Evolutionary conservation across 176 grass and related monocot genomes (phyloP).

Genomic region (Bonia amplexicaulis): DNA sequence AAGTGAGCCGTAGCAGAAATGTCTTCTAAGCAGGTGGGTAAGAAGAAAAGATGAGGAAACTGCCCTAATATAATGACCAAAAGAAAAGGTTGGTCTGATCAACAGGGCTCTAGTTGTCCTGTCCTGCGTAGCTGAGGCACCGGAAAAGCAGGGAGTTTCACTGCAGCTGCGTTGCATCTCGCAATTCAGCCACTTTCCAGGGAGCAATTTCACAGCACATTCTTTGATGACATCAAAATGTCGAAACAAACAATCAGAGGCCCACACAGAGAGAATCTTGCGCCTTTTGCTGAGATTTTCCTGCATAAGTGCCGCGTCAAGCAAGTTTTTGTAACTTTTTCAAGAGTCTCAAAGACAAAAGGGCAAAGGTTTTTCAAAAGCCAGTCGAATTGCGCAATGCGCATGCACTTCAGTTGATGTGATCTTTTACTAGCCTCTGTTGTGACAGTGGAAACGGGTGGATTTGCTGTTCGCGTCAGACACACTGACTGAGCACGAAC

Average conservation of each 20-base stretch:
- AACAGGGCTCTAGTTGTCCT: neutral
- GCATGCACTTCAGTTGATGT: neutral
- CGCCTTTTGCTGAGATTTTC: neutral
- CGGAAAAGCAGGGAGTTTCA: neutral
- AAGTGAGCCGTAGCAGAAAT: neutral
- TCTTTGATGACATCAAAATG: neutral
- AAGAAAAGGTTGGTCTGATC: neutral
- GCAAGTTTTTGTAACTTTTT: neutral
- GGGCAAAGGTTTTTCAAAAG: neutral
- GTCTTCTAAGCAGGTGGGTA: neutral
- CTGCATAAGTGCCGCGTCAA: neutral
- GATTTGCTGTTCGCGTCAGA: no score
- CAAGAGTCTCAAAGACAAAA: neutral
- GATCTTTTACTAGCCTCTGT: neutral
- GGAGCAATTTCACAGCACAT: neutral
- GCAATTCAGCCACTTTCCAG: neutral
- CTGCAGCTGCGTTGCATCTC: neutral
- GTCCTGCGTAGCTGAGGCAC: neutral
- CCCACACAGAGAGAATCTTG: neutral
- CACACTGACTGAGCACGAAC: no score
- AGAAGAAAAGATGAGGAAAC: neutral
- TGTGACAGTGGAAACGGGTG: no score
- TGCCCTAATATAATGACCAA: neutral
- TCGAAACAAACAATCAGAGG: neutral
- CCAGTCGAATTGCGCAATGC: neutral